Percentiles rank a stretch among this genome's conserved stretches.
Conservation (phyloP, 805 yeast genomes). For the Tanozyma kutaoensis region DNA sequence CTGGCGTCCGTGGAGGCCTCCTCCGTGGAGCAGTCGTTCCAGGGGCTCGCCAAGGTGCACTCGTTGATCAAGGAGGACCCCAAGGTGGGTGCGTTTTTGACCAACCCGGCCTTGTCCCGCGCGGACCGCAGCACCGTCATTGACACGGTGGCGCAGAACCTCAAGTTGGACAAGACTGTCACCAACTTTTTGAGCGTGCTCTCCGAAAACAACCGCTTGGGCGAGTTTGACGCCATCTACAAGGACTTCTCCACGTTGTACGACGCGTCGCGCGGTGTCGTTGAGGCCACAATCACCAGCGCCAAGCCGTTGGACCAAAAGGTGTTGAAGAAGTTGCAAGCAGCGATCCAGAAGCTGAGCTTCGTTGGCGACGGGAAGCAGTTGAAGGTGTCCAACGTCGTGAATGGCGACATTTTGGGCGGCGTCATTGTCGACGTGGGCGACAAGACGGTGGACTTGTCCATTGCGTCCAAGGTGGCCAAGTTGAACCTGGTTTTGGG, state of each 20-base stretch:
- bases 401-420: slow-evolving; percentile 86
- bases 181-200: slow-evolving; percentile 72
- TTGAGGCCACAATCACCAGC: slow-evolving; percentile 87
- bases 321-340: slow-evolving; percentile 62
- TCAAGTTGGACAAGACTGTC: slow-evolving; percentile 53
- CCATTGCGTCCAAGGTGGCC: slow-evolving; percentile 72
- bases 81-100: slow-evolving; percentile 46
- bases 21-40: slow-evolving; percentile 55
- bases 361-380: slow-evolving; percentile 81
- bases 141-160: slow-evolving; percentile 35
- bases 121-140: slow-evolving; percentile 66
- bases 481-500: slow-evolving; percentile 79
- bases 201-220: slow-evolving; percentile 90
- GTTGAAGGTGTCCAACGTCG: slow-evolving; percentile 68
- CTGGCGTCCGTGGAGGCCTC: slow-evolving; percentile 81
- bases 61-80: slow-evolving; percentile 46
- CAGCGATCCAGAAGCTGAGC: slow-evolving; percentile 63
- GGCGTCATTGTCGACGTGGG: slow-evolving; percentile 94
- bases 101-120: slow-evolving; percentile 74
- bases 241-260: slow-evolving; percentile 63
- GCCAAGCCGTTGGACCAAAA: slow-evolving; percentile 75
- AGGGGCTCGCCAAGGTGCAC: slow-evolving; percentile 48
- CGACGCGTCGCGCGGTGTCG: slow-evolving; percentile 84
- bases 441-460: slow-evolving; percentile 92
- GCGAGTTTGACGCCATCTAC: slow-evolving; percentile 49